Evolutionary conservation across 2,329 filamentous ascomycete species (phyloP), one percentile per base, ranked within the genome.

Genomic region (Emericellopsis atlantica): DNA sequence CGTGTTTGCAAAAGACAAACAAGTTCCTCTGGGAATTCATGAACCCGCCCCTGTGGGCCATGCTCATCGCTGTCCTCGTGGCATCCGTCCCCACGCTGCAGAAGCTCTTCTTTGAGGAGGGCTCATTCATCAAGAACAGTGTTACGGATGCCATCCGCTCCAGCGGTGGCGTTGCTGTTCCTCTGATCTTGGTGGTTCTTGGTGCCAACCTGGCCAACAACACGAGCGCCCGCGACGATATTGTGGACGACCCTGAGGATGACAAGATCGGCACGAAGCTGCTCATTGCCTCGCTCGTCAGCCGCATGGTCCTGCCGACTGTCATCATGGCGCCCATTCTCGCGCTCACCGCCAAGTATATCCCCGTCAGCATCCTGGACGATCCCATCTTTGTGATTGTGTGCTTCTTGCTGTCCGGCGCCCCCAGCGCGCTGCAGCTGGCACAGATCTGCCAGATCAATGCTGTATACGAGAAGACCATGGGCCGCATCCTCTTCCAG

Each of bases 361-460:
- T 95, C 22, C 87, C 87, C 3, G 74, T 98, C 54, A 93, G 85
- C 67, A 96, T 98, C 51, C 69, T 98, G 29, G 92, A 93, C 57
- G 92, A 98, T 56, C 92, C 92, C 9, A 98, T 98, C 53, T 98
- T 98, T 60, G 81, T 98, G 50, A 86, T 98, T 50, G 92, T 98
- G 31, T 95, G 89, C 64, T 98, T 96, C 72, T 70, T 98, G 48
- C 82, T 98, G 49, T 90, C 87, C 0, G 92, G 92, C 31, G 92
- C 92, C 4, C 92, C 92, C 6, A 93, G 84, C 47, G 92, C 92
- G 22, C 70, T 98, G 48, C 92, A 98, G 64, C 67, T 98, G 54
- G 90, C 92, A 6, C 92, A 98, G 65, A 98, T 98, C 45, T 98
- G 92, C 65, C 92, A 96, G 70, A 84, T 96, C 65, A 98, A 98